phyloP scores from a whole-genome alignment of 495 filamentous ascomycete species.

The Penicillium manginii region DNA sequence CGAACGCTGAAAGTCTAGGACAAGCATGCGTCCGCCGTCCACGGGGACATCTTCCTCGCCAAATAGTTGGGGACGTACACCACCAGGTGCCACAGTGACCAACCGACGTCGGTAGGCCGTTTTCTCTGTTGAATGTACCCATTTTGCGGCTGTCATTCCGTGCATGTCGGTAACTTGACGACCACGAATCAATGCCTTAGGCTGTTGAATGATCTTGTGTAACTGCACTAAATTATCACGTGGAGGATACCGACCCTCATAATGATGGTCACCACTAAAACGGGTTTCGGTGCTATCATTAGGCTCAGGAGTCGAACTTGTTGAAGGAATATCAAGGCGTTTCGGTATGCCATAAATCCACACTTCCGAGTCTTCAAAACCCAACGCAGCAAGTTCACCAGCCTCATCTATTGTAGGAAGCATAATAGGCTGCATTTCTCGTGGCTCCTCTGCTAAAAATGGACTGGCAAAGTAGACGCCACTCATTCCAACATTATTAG shows the following conservation, averaged over 20 bases:
- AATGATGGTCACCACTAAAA: conserved; percentile 26
- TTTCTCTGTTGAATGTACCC: conserved; percentile 35
- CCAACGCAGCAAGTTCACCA: conserved; percentile 76
- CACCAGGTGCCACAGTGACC: conserved; percentile 75
- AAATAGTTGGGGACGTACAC: conserved; percentile 60
- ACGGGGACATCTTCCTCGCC: conserved; percentile 79
- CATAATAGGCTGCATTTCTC: conserved; percentile 63
- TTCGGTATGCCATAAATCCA: conserved; percentile 84
- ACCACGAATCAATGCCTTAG: conserved; percentile 42
- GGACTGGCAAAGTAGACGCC: conserved; percentile 84
- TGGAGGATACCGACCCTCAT: conserved; percentile 9
- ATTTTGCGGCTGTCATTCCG: conserved; percentile 46
- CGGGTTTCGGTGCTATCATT: conserved; percentile 10
- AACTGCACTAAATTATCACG: conserved; percentile 38
- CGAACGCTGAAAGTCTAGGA: conserved; percentile 75
- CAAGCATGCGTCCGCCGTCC: conserved; percentile 78
- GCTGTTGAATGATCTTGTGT: conserved; percentile 36
- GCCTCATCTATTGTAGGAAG: conserved; percentile 67
- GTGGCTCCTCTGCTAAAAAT: conserved; percentile 34
- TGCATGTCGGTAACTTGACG: conserved; percentile 45
- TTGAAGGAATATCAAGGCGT: conserved; percentile 60
- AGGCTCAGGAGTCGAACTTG: conserved; percentile 19
- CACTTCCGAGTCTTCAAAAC: conserved; percentile 71
- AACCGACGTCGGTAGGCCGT: conserved; percentile 47
- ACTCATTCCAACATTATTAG: conserved; percentile 74